Conservation (phyloP, 2,329 filamentous ascomycete genomes). For the Trichoderma asperellum region DNA sequence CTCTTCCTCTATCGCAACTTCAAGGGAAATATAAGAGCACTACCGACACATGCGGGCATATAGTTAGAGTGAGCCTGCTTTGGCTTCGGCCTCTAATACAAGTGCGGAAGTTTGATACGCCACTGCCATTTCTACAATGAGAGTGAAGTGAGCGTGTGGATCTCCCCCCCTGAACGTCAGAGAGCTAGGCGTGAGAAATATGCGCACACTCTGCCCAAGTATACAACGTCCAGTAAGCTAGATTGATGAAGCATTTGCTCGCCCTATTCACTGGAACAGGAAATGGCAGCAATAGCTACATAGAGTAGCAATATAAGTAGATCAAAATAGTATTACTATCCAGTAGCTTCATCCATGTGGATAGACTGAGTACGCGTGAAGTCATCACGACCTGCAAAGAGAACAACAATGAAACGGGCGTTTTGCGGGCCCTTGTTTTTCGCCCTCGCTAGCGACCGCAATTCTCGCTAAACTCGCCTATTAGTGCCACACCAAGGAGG, state of each 20-base stretch:
- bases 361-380: background rate
- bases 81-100: background rate
- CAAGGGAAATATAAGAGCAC: background rate
- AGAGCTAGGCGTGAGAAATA: background rate
- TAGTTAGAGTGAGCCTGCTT: background rate
- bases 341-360: background rate
- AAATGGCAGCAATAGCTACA: background rate
- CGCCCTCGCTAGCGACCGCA: background rate
- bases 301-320: background rate
- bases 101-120: background rate
- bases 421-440: background rate
- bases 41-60: background rate
- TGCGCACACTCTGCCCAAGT: background rate
- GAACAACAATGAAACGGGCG: background rate
- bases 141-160: background rate
- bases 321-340: background rate
- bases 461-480: constrained; percentile 1
- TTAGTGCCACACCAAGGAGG: background rate
- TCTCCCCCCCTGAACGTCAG: background rate
- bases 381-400: background rate
- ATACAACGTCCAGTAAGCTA: background rate
- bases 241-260: background rate
- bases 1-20: background rate
- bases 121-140: background rate
- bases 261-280: background rate